Base-by-base conservation (phyloP, 2,329 filamentous ascomycete species). In the Neonectria magnoliae region DNA sequence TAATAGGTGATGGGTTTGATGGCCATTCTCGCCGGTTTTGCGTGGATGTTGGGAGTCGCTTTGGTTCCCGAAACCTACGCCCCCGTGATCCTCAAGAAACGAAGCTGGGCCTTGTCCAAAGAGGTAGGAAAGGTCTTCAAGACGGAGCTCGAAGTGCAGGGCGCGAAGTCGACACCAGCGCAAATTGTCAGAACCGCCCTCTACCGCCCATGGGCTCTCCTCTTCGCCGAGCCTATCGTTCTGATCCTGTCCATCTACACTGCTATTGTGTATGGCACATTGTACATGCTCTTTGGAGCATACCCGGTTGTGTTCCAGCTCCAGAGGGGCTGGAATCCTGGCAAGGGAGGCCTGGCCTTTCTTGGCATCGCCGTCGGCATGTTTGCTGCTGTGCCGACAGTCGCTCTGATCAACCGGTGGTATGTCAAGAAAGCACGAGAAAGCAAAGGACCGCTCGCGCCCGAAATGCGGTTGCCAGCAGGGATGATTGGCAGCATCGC, bases 161-260 rank as follows among this genome's bases (percentile, higher is more conserved):
- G 81, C 57, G 82, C 82, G 18, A 79, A 77, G 36, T 74, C 81
- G 11, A 77, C 79, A 0, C 71, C 86, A 13, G 70, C 74, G 1
- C 75, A 83, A 33, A 82, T 86, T 16, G 84, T 91, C 69, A 82
- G 82, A 45, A 83, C 84, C 2, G 84, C 87, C 1, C 81, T 91
- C 8, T 77, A 83, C 36, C 83, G 90, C 2, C 90, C 90, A 0
- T 90, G 87, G 87, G 77, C 88, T 27, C 80, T 93, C 5, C 81
- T 92, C 1, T 88, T 91, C 78, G 77, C 77, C 33, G 90, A 92
- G 68, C 90, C 90, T 2, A 91, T 92, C 64, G 88, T 91, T 14
- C 75, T 91, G 14, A 79, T 91, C 3, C 80, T 89, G 1, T 86
- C 84, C 1, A 80, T 91, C 9, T 92, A 91, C 78, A 86, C 88